Evolutionary conservation across 2,329 filamentous ascomycete species (phyloP).

Genomic region (Sarocladium kiliense): DNA sequence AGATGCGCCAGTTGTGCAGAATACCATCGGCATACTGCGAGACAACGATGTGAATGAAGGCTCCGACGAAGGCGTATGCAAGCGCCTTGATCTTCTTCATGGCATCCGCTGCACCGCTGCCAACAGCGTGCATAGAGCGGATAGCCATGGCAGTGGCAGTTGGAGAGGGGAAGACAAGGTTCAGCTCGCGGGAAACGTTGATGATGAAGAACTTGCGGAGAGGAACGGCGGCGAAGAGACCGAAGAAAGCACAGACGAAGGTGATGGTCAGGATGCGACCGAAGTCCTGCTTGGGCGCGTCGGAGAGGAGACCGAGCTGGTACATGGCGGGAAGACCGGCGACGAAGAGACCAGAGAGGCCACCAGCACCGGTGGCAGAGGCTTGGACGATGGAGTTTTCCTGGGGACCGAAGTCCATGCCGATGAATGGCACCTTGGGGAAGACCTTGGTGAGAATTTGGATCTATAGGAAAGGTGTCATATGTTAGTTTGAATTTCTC

Average conservation of each 20-base stretch:
- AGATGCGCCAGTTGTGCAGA: slow-evolving; percentile 53
- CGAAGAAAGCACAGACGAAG: slow-evolving; percentile 58
- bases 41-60: slow-evolving; percentile 48
- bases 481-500: neutral
- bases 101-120: slow-evolving; percentile 44
- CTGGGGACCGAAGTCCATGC: slow-evolving; percentile 51
- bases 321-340: slow-evolving; percentile 57
- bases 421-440: slow-evolving; percentile 45
- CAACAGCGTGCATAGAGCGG: slow-evolving; percentile 55
- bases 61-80: slow-evolving; percentile 41
- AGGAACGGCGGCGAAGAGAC: slow-evolving; percentile 57
- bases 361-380: slow-evolving; percentile 53
- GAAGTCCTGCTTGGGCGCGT: slow-evolving; percentile 49
- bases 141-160: slow-evolving; percentile 59
- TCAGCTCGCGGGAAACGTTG: slow-evolving; percentile 55
- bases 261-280: slow-evolving; percentile 55
- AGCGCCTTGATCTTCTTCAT: slow-evolving; percentile 53
- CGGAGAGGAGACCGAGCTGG: slow-evolving; percentile 43
- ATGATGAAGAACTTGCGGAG: slow-evolving; percentile 65
- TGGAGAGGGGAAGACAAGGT: slow-evolving; percentile 53
- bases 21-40: slow-evolving; percentile 56
- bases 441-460: slow-evolving; percentile 40
- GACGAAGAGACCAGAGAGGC: slow-evolving; percentile 52
- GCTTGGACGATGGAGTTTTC: slow-evolving; percentile 60
- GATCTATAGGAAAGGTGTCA: neutral